Base-by-base conservation (phyloP, 257 asterid genomes). In the Nicotiana noctiflora region DNA sequence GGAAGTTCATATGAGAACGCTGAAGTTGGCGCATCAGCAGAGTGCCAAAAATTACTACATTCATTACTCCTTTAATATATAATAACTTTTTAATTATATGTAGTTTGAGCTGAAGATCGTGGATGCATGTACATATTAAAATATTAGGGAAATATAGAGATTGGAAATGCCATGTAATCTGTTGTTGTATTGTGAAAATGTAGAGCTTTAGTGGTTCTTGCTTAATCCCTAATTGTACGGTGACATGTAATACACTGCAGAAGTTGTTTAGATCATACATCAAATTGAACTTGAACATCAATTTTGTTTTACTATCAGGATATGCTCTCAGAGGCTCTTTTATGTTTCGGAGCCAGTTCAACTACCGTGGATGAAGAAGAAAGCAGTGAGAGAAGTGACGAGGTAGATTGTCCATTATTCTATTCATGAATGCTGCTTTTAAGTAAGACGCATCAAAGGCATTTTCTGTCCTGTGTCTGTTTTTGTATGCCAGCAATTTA, bases 261-360 rank as follows among this genome's bases (percentile, higher is more conserved):
- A 19, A 27, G 56, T 6, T 34, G 32, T 21, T 5, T 23, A 40
- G 55, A 32, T 3, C 29, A 55, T 25, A 75, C 46, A n/a, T 60
- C 75, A 53, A 3, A 44, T n/a, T 67, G 53, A 67, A 29, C 44
- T 72, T 72, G 23, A 49, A 3, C 40, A 46, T 23, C 2, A 6
- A 49, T 13, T 55, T 32, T 81, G 29, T 60, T 29, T 74, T 60
- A 29, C 57, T 75, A 25, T 56, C 82, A 95, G 99, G 96, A 88
- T 81, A 81, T 77, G 88, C 88, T 95, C 44, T 90, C 98, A 32
- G 98, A 95, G 83, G 91, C 97, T 82, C 93, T 93, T 27, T 68
- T 95, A 86, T 90, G 97, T 83, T 93, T 93, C 51, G 97, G 97
- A 87, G 99, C 99, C 67, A 88, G 85, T 83, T 95, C 98, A n/a